Percentiles rank a stretch among this genome's conserved stretches.
Evolutionary conservation across 2,329 filamentous ascomycete species (phyloP).

Genomic region (Fusarium sp.): DNA sequence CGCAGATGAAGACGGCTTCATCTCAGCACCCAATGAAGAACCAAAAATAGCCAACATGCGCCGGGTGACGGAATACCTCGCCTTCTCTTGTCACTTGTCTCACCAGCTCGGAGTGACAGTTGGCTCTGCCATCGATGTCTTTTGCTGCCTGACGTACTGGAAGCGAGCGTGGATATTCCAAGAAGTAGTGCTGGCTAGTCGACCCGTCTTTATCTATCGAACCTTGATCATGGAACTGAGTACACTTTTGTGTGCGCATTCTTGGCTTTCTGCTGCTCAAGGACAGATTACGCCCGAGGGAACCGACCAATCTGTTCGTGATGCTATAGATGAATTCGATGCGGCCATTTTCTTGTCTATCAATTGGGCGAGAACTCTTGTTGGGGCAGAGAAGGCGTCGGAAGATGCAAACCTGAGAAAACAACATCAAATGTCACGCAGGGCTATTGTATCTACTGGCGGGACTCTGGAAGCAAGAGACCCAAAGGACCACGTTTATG

Average conservation of each 20-base stretch:
- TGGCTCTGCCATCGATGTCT: neutral
- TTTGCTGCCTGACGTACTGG: neutral
- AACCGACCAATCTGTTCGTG: neutral
- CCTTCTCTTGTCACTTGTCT: neutral
- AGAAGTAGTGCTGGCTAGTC: neutral
- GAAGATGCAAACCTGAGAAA: neutral
- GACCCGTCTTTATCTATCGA: neutral
- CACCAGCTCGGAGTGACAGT: neutral
- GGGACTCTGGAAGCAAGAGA: neutral
- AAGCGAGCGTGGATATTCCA: constrained; percentile 12
- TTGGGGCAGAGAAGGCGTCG: neutral
- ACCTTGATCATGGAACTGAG: neutral
- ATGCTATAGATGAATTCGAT: neutral
- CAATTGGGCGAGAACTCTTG: neutral
- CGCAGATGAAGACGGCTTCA: neutral
- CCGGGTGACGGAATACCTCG: neutral
- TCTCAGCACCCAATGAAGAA: neutral
- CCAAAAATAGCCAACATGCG: neutral
- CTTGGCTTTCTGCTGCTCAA: neutral
- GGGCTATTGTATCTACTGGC: neutral
- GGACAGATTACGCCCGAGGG: neutral
- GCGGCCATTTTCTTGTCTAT: neutral
- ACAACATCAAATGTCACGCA: neutral
- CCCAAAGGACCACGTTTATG: constrained; percentile 8
- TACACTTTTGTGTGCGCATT: neutral